Evolutionary conservation across 371 early-diverging fungal species (phyloP).

Genomic region (Rhizomucor pusillus): DNA sequence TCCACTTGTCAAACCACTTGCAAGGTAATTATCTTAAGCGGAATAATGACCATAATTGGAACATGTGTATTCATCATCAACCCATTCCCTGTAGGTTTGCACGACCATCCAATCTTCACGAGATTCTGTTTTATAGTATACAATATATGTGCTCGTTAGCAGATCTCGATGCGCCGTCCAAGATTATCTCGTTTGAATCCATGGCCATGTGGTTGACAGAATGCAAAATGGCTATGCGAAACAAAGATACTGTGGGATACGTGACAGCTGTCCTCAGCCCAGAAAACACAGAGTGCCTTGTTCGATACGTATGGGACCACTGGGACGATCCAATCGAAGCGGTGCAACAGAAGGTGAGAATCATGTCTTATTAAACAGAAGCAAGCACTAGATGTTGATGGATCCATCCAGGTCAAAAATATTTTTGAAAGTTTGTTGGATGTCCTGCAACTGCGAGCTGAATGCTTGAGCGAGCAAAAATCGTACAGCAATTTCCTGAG

Average conservation of each 20-base stretch:
- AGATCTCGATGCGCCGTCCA: slow-evolving; percentile 61
- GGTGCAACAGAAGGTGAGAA: slow-evolving; percentile 66
- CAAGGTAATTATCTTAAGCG: too few species aligned
- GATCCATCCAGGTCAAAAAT: slow-evolving; percentile 45
- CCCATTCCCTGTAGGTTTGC: slow-evolving; percentile 8
- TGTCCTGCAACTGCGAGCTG: slow-evolving; percentile 43
- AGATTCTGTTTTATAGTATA: slow-evolving; percentile 46
- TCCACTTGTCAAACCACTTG: slow-evolving; percentile 8
- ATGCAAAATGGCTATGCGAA: slow-evolving; percentile 31
- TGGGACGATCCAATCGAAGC: slow-evolving; percentile 86
- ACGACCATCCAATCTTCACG: slow-evolving; percentile 27
- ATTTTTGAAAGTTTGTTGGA: slow-evolving; percentile 67
- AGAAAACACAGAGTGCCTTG: slow-evolving; percentile 48
- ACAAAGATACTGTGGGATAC: slow-evolving; percentile 7
- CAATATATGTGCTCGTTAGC: slow-evolving; percentile 47
- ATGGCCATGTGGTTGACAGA: slow-evolving; percentile 71
- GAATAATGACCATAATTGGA: not conserved
- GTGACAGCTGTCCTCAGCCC: slow-evolving; percentile 27
- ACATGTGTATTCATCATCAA: too few species aligned
- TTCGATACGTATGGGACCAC: slow-evolving; percentile 71
- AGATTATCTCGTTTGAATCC: slow-evolving; percentile 71
- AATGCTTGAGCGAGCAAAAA: slow-evolving; percentile 22
- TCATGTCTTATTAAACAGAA: not conserved
- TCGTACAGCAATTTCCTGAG: slow-evolving; percentile 34
- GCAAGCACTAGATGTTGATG: not conserved